Percentiles rank a stretch among this genome's conserved stretches.
These are phyloP conservation scores for Adansonia digitata DNA, from an alignment of 345 rosid species.

Conservation along the genomic window DNA sequence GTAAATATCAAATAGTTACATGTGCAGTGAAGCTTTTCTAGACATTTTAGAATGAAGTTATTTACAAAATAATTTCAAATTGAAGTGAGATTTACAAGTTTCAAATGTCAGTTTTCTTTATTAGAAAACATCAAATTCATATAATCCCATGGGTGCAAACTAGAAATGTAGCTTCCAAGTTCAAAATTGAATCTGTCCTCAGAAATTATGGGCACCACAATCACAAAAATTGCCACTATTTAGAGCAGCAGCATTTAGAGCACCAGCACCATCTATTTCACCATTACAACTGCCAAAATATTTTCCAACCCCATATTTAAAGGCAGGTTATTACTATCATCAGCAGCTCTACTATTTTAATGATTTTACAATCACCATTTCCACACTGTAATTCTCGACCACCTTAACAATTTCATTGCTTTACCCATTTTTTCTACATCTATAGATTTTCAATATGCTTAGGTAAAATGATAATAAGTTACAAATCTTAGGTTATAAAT, in stretches of 20 bases:
- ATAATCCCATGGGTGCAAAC: not conserved
- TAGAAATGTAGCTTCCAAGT: not conserved
- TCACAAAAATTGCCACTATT: not conserved
- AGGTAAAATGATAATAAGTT: not conserved
- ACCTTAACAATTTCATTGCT: not conserved
- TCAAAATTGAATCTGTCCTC: not conserved
- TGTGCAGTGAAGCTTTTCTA: not conserved
- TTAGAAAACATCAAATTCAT: not conserved
- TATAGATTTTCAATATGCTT: not conserved
- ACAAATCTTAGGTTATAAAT: not conserved
- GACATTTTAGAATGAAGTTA: not conserved
- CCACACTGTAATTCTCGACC: not conserved
- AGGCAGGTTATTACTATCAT: not conserved
- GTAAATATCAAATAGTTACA: not conserved
- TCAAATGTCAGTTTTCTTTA: not conserved
- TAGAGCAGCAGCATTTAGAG: not conserved
- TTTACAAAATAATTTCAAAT: slow-evolving; percentile 4
- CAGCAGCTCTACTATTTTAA: not conserved
- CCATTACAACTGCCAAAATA: not conserved
- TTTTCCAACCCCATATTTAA: not conserved
- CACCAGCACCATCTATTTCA: not conserved
- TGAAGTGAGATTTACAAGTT: not conserved
- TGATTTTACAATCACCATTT: not conserved
- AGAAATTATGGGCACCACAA: not conserved
- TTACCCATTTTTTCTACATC: not conserved